Evolutionary conservation across 2,329 filamentous ascomycete genomes (phyloP).

Genomic region (Orbilia oligospora): DNA sequence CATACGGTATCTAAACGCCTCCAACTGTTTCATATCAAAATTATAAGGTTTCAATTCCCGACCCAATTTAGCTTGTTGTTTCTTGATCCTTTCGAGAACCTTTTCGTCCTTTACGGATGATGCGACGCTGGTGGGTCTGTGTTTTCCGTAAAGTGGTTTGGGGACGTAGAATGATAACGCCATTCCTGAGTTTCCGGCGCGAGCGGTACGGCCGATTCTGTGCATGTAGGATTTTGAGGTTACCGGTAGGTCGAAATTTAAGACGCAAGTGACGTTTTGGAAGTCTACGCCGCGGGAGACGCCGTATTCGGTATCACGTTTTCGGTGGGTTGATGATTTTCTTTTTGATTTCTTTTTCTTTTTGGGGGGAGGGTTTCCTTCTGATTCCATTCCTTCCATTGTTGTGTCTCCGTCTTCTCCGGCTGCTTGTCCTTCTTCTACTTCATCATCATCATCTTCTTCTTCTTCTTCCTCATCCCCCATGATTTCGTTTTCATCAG

Average conservation of each 20-base stretch:
- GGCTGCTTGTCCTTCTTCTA: background rate
- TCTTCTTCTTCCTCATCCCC: conserved; percentile 72
- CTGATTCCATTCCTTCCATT: conserved; percentile 67
- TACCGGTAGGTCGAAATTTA: conserved; percentile 96
- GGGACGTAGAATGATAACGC: conserved; percentile 96
- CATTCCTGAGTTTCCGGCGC: conserved; percentile 92
- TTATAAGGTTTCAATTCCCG: conserved; percentile 89
- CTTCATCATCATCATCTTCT: conserved; percentile 32
- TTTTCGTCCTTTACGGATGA: conserved; percentile 87
- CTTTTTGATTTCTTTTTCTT: conserved; percentile 76
- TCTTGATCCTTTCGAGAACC: conserved; percentile 82
- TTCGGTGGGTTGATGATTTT: conserved; percentile 71
- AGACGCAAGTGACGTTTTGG: conserved; percentile 90
- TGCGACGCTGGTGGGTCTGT: conserved; percentile 84
- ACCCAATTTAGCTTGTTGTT: conserved; percentile 82
- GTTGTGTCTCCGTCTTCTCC: conserved; percentile 61
- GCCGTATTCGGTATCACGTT: conserved; percentile 85
- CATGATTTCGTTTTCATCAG: conserved; percentile 88
- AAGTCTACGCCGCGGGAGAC: conserved; percentile 98
- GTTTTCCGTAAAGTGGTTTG: conserved; percentile 84
- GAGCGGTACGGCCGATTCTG: conserved; percentile 91
- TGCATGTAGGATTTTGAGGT: conserved; percentile 96
- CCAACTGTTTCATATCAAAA: conserved; percentile 94
- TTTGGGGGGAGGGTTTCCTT: conserved; percentile 65
- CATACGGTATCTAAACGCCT: conserved; percentile 95